Base-by-base conservation (phyloP, 2,329 filamentous ascomycete genomes). In the Microcyclospora pomicola region DNA sequence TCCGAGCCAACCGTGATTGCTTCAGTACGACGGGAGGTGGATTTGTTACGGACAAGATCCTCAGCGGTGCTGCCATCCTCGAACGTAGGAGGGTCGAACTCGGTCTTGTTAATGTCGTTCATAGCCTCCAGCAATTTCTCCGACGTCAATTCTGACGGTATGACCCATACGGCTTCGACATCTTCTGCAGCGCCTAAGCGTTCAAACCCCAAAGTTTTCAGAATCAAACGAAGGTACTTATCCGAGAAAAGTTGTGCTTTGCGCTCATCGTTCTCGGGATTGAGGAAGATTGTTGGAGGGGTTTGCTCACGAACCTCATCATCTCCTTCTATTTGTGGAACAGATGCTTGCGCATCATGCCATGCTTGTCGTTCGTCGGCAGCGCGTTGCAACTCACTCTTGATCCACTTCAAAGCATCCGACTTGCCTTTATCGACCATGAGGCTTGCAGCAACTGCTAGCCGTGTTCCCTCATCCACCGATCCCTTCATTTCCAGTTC, bases 191-290 rank as follows among this genome's bases (percentile, higher is more conserved):
- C 58, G 27, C 73, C 74, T 6, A 74, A 54, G 36, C 78, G 70
- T 50, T 80, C 69, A 43, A 92, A 73, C 1, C 82, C 82, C 13
- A 80, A 68, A 0, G 91, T 68, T 1, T 69, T 79, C 72, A 96
- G 80, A 3, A 98, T 71, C 2, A 96, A 75, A 27, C 87, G 80
- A 2, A 96, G 70, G 51, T 88, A 80, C 9, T 82, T 78, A 59
- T 96, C 92, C 55, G 85, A 92, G 66, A 92, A 92, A 61, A 94
- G 77, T 16, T 84, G 80, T 15, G 70, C 71, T 36, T 77, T 76
- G 31, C 77, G 75, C 35, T 73, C 68, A 33, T 82, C 74, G 31
- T 72, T 75, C 40, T 80, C 75, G 0, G 81, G 69, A 36, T 69
- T 71, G 37, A 86, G 62, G 39, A 66, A 59, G 41, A 75, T 72